Percentiles rank a stretch among this genome's conserved stretches.
Conservation (phyloP, 495 filamentous ascomycete species). For the Zalerion maritima region DNA sequence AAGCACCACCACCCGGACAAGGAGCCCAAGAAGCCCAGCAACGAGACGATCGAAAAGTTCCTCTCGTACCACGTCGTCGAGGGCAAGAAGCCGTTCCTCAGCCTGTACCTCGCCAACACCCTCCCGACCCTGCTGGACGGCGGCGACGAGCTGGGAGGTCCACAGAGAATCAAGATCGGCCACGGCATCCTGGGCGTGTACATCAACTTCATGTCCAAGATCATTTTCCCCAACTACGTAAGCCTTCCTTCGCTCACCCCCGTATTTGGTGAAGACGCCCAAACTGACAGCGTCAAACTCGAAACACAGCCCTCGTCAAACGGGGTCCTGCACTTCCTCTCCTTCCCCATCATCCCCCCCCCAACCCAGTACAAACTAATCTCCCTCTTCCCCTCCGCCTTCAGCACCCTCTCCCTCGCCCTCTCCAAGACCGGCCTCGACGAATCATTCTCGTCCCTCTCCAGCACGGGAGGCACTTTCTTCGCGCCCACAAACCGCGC, state of each 20-base stretch:
- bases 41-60: slow-evolving; percentile 48
- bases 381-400: slow-evolving; percentile 50
- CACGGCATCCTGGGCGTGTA: slow-evolving; percentile 40
- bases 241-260: slow-evolving; percentile 7
- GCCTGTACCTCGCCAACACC: slow-evolving; percentile 54
- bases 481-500: slow-evolving; percentile 68
- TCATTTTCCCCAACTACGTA: slow-evolving; percentile 53
- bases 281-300: background rate
- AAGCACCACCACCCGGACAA: too few species aligned
- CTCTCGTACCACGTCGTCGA: slow-evolving; percentile 59
- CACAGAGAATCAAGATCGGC: slow-evolving; percentile 54
- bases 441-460: too few species aligned
- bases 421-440: slow-evolving; percentile 55
- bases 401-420: slow-evolving; percentile 62
- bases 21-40: slow-evolving; percentile 42
- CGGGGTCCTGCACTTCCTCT: slow-evolving; percentile 66
- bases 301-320: too few species aligned
- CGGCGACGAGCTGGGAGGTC: slow-evolving; percentile 36
- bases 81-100: too few species aligned
- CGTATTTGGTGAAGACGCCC: too few species aligned
- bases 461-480: slow-evolving; percentile 44
- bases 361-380: slow-evolving; percentile 43
- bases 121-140: slow-evolving; percentile 50
- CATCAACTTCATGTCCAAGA: slow-evolving; percentile 57
- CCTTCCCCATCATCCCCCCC: slow-evolving; percentile 59